Evolutionary conservation across 2,329 filamentous ascomycete genomes (phyloP).

Genomic region (Scedosporium apiospermum): DNA sequence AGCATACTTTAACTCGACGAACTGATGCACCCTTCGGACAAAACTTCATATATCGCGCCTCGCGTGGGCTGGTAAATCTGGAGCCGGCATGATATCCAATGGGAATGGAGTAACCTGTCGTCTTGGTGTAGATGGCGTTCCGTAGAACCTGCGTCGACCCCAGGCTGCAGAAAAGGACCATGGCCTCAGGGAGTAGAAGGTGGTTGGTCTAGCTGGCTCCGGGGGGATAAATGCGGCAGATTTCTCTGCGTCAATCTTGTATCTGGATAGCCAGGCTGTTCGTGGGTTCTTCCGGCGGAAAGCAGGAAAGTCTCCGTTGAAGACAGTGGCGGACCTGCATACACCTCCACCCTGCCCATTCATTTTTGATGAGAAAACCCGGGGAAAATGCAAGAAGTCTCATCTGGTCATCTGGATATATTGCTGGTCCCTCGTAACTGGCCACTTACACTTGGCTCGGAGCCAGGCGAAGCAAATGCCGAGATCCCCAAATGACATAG

Average conservation of each 20-base stretch:
- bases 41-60: not conserved
- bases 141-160: too few relatives aligned
- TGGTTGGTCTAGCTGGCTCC: too few relatives aligned
- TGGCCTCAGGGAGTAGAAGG: too few relatives aligned
- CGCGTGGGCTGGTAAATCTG: not conserved
- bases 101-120: not conserved
- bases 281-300: not conserved
- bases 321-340: not conserved
- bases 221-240: not conserved
- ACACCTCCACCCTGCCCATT: not conserved
- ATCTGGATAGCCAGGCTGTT: not conserved
- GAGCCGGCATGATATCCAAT: not conserved
- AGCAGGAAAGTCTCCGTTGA: not conserved
- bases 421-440: not conserved
- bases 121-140: too few relatives aligned
- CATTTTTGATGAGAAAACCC: not conserved
- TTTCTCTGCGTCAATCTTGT: not conserved
- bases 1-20: not conserved
- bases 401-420: not conserved
- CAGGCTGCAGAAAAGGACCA: too few relatives aligned
- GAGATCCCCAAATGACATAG: not conserved
- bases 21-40: not conserved
- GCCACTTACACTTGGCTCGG: too few relatives aligned
- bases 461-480: not conserved
- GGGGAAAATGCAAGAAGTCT: not conserved